These are phyloP conservation scores for Echinosophora koreensis DNA, from an alignment of 306 rosid genomes.

Conservation along the genomic window DNA sequence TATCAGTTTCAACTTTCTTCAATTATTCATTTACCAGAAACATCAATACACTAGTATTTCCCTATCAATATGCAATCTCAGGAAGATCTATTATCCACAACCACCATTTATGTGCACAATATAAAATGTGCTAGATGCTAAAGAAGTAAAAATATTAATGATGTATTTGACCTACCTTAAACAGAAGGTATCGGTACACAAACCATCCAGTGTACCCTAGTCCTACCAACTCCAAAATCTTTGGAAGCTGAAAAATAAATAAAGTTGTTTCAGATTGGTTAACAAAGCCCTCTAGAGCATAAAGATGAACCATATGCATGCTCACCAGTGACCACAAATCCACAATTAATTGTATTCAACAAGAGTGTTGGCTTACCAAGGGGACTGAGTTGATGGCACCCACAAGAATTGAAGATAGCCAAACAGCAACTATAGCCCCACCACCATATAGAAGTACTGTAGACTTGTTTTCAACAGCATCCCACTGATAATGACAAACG, in stretches of 20 bases:
- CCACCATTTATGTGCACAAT: slow-evolving; percentile 15
- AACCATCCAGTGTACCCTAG: slow-evolving; percentile 99
- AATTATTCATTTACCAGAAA: not conserved
- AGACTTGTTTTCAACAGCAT: slow-evolving; percentile 94
- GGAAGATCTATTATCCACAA: not conserved
- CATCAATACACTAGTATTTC: not conserved
- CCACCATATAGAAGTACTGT: slow-evolving; percentile 95
- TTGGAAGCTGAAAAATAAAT: slow-evolving; percentile 79
- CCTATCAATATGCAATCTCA: slow-evolving; percentile 10
- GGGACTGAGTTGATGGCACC: slow-evolving; percentile 96
- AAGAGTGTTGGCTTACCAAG: slow-evolving; percentile 63
- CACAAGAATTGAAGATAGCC: slow-evolving; percentile 90
- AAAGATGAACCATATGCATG: slow-evolving; percentile 25
- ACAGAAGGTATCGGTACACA: slow-evolving; percentile 98
- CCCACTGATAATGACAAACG: slow-evolving; percentile 75
- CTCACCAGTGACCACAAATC: not conserved
- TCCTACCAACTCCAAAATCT: slow-evolving; percentile 96
- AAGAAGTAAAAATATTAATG: slow-evolving; percentile 12
- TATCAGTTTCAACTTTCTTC: not conserved
- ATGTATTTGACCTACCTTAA: slow-evolving; percentile 65
- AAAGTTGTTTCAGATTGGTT: slow-evolving; percentile 36
- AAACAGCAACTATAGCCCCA: slow-evolving; percentile 84
- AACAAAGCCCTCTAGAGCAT: not conserved
- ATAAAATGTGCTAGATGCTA: slow-evolving; percentile 24
- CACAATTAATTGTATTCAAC: not conserved